Conservation (phyloP, 768 basidiomycete genomes). For the Psilocybe azurescens region DNA sequence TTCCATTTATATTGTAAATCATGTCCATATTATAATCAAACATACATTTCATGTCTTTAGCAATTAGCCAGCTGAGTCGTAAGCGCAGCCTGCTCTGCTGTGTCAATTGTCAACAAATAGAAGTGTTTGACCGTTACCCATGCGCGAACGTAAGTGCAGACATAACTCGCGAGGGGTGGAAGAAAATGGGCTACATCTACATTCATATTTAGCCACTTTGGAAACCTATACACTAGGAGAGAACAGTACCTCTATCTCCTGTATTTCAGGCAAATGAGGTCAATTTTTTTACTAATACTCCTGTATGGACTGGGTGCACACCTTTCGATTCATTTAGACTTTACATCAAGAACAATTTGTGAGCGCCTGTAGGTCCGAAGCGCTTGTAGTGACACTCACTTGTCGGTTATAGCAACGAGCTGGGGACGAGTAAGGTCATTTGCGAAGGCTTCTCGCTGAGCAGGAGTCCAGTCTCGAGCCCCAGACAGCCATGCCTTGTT, state of each 20-base stretch:
- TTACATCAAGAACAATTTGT: neutral
- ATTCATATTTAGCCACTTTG: neutral
- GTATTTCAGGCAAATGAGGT: neutral
- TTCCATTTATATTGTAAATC: no score
- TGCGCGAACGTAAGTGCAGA: slow-evolving; percentile 56
- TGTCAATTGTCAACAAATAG: slow-evolving; percentile 51
- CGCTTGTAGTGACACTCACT: slow-evolving; percentile 24
- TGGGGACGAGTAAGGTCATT: slow-evolving; percentile 61
- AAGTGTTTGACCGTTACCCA: slow-evolving; percentile 55
- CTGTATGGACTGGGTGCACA: neutral
- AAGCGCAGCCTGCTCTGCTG: slow-evolving; percentile 51
- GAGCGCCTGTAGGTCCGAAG: neutral
- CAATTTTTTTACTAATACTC: no score
- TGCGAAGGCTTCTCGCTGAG: slow-evolving; percentile 54
- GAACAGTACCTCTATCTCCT: slow-evolving; percentile 43
- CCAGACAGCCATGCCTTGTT: slow-evolving; percentile 59
- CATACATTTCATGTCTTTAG: slow-evolving; percentile 16
- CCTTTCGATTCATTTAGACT: slow-evolving; percentile 18
- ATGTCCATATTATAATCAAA: neutral
- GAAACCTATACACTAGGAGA: neutral
- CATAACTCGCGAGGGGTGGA: slow-evolving; percentile 47
- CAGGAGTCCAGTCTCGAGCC: slow-evolving; percentile 53
- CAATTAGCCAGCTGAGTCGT: slow-evolving; percentile 40
- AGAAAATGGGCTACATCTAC: slow-evolving; percentile 49
- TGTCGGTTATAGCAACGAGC: slow-evolving; percentile 50